Conservation (phyloP, 352 stramenopile genomes). For the Globisporangium radiosum region DNA sequence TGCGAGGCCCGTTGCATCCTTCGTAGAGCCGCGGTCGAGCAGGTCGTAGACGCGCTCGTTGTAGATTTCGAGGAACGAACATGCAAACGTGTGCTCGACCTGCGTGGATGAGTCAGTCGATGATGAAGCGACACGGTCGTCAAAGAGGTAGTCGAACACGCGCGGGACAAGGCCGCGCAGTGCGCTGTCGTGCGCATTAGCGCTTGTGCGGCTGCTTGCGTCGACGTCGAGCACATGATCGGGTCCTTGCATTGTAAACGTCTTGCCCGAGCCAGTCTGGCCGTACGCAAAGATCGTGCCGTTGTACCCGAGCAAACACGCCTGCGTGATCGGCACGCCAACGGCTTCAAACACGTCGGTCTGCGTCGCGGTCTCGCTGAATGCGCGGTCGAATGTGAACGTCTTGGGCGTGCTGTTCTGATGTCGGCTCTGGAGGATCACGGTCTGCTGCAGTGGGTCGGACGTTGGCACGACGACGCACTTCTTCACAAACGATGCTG, state of each 20-base stretch:
- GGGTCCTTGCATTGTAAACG: conserved; percentile 81
- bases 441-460: conserved; percentile 44
- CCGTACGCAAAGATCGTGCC: conserved; percentile 86
- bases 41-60: conserved; percentile 93
- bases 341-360: conserved; percentile 88
- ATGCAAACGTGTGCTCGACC: conserved; percentile 62
- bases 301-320: conserved; percentile 80
- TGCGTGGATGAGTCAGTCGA: conserved; percentile 10
- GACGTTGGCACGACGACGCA: conserved; percentile 45
- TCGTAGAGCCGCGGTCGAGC: conserved; percentile 56
- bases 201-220: conserved; percentile 10
- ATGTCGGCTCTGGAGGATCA: conserved; percentile 53
- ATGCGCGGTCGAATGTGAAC: conserved; percentile 92
- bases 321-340: conserved; percentile 74
- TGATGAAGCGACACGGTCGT: conserved; percentile 27
- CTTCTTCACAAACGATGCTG: conserved; percentile 43
- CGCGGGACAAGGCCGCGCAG: conserved; percentile 68
- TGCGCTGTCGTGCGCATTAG: conserved; percentile 26
- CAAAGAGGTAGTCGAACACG: conserved; percentile 82
- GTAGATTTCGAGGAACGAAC: conserved; percentile 94
- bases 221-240: conserved; percentile 62
- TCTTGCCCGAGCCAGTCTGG: conserved; percentile 81
- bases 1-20: conserved; percentile 49
- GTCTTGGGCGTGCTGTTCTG: conserved; percentile 22
- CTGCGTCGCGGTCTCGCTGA: conserved; percentile 87